Conservation (phyloP, 1,139 yeast species). For the Waltiozyma sp. region DNA sequence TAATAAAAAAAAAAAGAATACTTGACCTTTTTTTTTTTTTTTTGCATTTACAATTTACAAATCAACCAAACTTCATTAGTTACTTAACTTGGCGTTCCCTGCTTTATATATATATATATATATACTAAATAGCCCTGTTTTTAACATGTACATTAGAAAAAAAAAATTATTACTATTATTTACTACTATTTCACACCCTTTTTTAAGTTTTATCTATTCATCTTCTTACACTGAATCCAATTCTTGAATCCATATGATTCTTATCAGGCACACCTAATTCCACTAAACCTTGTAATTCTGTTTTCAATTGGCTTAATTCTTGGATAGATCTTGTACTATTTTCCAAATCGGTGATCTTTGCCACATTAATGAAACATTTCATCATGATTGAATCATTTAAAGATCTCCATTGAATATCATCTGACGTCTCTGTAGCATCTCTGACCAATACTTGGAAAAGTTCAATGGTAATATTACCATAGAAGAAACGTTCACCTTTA, state of each 20-base stretch:
- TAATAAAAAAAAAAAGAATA: too few relatives aligned
- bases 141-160: not conserved
- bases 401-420: slow-evolving; percentile 10
- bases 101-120: too few relatives aligned
- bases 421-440: slow-evolving; percentile 7
- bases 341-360: slow-evolving; percentile 67
- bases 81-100: too few relatives aligned
- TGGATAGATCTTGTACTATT: slow-evolving; percentile 54
- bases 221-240: slow-evolving; percentile 21
- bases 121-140: not conserved
- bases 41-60: too few relatives aligned
- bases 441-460: slow-evolving; percentile 37
- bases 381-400: slow-evolving; percentile 32
- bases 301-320: slow-evolving; percentile 50
- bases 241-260: slow-evolving; percentile 67
- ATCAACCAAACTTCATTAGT: too few relatives aligned
- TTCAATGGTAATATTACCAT: slow-evolving; percentile 54
- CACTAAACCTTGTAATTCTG: slow-evolving; percentile 54
- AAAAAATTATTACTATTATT: too few relatives aligned
- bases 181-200: too few relatives aligned
- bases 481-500: slow-evolving; percentile 54
- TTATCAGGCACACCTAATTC: slow-evolving; percentile 68
- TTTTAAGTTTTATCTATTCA: too few relatives aligned
- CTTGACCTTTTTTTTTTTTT: not conserved
- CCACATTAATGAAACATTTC: slow-evolving; percentile 59